Conservation (phyloP, 495 filamentous ascomycete species). For the Talaromyces liani region DNA sequence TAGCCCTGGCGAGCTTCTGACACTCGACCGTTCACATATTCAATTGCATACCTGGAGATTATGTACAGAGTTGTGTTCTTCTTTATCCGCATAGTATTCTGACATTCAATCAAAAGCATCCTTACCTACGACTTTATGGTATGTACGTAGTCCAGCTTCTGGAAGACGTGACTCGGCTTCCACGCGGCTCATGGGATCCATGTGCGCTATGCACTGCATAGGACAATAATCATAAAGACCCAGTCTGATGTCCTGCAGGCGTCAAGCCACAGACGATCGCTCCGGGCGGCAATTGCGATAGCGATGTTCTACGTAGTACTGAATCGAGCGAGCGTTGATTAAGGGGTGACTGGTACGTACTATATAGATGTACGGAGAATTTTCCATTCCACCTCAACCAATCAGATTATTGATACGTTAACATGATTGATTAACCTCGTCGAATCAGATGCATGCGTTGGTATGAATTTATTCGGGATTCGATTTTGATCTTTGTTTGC, state of each 20-base stretch:
- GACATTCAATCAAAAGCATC: neutral
- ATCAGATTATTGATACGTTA: neutral
- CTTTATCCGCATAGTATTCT: neutral
- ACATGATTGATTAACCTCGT: neutral
- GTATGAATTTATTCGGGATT: neutral
- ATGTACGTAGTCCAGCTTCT: neutral
- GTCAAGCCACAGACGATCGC: neutral
- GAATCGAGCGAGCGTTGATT: neutral
- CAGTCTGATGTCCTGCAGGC: neutral
- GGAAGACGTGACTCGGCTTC: neutral
- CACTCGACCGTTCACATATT: conserved; percentile 7
- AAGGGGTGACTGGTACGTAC: neutral
- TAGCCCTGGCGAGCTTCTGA: conserved; percentile 4
- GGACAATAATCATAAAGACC: neutral
- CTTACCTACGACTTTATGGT: neutral
- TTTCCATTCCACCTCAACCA: neutral
- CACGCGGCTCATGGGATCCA: neutral
- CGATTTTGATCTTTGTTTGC: neutral
- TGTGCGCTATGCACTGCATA: neutral
- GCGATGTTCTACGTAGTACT: neutral
- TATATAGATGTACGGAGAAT: neutral
- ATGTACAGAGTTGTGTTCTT: neutral
- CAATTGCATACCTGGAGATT: conserved; percentile 6
- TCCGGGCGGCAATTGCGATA: neutral
- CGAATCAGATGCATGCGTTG: neutral